Evolutionary conservation across 345 rosid genomes (phyloP).

Genomic region (Citrus reticulata): DNA sequence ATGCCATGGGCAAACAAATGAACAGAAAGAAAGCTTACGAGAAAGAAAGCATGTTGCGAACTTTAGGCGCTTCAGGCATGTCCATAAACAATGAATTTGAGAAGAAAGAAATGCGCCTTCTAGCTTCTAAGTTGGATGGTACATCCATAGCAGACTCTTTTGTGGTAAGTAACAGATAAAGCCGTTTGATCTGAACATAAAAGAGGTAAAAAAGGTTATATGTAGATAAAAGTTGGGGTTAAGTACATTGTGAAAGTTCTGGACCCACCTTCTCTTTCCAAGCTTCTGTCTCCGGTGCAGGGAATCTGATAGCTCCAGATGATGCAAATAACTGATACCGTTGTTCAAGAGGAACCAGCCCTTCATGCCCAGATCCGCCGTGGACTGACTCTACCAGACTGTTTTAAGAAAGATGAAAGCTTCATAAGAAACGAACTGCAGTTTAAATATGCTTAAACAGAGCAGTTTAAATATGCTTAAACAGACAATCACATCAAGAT

Average conservation of each 20-base stretch:
- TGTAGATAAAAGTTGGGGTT: neutral
- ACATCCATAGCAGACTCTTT: slow-evolving; percentile 99
- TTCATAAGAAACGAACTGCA: slow-evolving; percentile 17
- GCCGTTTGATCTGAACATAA: slow-evolving; percentile 61
- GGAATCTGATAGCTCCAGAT: slow-evolving; percentile 85
- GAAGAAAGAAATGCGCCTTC: slow-evolving; percentile 96
- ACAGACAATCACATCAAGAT: slow-evolving; percentile 9
- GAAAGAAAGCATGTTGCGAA: slow-evolving; percentile 98
- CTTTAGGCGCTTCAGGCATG: slow-evolving; percentile 97
- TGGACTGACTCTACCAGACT: slow-evolving; percentile 71
- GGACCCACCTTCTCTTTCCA: slow-evolving; percentile 86
- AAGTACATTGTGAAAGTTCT: neutral
- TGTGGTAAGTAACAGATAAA: slow-evolving; percentile 78
- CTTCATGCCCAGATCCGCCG: slow-evolving; percentile 78
- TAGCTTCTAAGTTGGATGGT: slow-evolving; percentile 95
- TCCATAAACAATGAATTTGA: slow-evolving; percentile 98
- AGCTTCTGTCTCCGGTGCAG: slow-evolving; percentile 73
- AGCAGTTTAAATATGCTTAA: neutral
- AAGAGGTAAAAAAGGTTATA: neutral
- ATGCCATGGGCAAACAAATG: neutral
- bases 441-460: neutral
- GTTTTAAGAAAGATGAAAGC: slow-evolving; percentile 9
- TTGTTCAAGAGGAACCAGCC: slow-evolving; percentile 49
- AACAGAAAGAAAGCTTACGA: slow-evolving; percentile 61
- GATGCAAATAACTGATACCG: slow-evolving; percentile 81